phyloP scores from a whole-genome alignment of 768 basidiomycete genomes.

The Panaeolus cyanescens region DNA sequence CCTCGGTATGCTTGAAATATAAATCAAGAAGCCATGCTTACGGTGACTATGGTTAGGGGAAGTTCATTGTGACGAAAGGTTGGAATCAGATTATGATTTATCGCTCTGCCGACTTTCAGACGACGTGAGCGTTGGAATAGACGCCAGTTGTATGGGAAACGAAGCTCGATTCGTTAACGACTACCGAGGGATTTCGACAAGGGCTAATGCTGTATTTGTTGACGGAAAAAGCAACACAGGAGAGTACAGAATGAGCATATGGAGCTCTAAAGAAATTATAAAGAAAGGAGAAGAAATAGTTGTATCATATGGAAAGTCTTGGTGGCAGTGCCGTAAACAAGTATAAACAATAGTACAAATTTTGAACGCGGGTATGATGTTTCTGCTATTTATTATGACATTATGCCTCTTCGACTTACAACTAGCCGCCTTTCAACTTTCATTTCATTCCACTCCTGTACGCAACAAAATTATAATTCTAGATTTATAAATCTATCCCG shows the following conservation, averaged over 20 bases:
- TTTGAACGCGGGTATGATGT: neutral
- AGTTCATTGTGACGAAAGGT: constrained; percentile 77
- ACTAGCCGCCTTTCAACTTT: constrained; percentile 54
- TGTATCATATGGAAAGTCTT: constrained; percentile 86
- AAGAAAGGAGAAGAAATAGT: constrained; percentile 83
- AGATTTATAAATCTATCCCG: constrained; percentile 38
- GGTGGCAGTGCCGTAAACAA: constrained; percentile 63
- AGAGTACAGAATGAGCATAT: constrained; percentile 77
- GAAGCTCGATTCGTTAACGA: constrained; percentile 91
- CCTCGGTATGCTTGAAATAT: constrained; percentile 37
- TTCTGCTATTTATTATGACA: constrained; percentile 7
- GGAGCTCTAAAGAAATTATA: constrained; percentile 60
- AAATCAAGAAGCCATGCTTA: too few species aligned
- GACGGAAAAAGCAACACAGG: constrained; percentile 55
- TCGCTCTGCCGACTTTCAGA: constrained; percentile 66
- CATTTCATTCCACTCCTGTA: constrained; percentile 59
- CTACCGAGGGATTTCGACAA: constrained; percentile 73
- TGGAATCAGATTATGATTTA: constrained; percentile 84
- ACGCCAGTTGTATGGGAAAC: constrained; percentile 78
- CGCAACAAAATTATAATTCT: constrained; percentile 33
- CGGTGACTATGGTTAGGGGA: constrained; percentile 64
- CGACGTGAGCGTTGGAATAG: constrained; percentile 71
- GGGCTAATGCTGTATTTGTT: constrained; percentile 71
- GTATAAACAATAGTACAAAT: neutral
- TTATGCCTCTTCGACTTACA: constrained; percentile 55